These are phyloP conservation scores for Lepidium sativum DNA, from an alignment of 345 rosid species.

Conservation along the genomic window DNA sequence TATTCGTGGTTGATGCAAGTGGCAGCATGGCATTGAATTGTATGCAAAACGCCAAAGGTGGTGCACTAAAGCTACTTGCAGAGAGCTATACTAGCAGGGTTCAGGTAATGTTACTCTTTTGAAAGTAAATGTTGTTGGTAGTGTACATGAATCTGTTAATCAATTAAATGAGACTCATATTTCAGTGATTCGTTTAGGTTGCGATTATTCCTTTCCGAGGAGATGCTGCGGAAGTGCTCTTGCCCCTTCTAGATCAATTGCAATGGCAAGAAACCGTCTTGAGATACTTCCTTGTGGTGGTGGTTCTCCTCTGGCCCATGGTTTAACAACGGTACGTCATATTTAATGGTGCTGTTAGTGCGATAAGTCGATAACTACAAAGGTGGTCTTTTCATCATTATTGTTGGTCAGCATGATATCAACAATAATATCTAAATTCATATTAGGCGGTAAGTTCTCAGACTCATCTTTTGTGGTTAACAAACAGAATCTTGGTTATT, in stretches of 20 bases:
- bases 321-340: slow-evolving; percentile 73
- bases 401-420: not conserved
- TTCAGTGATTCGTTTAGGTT: slow-evolving; percentile 43
- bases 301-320: slow-evolving; percentile 97
- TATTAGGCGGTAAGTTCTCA: slow-evolving; percentile 78
- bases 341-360: not conserved
- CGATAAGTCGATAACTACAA: not conserved
- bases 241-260: slow-evolving; percentile 96
- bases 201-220: slow-evolving; percentile 95
- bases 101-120: slow-evolving; percentile 45
- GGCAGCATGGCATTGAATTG: slow-evolving; percentile 98
- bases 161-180: not conserved
- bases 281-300: slow-evolving; percentile 99
- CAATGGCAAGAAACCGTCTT: slow-evolving; percentile 97
- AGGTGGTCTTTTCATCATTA: not conserved
- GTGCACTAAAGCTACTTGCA: slow-evolving; percentile 84
- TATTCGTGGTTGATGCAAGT: slow-evolving; percentile 96
- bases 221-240: slow-evolving; percentile 87
- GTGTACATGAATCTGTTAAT: not conserved
- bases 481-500: too few relatives aligned
- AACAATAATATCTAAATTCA: not conserved
- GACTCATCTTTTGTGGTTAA: too few relatives aligned
- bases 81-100: slow-evolving; percentile 99
- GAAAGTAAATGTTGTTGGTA: not conserved
- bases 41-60: slow-evolving; percentile 99